Base-by-base conservation (phyloP, 2,329 filamentous ascomycete genomes). In the Exophiala lecanii-corni region DNA sequence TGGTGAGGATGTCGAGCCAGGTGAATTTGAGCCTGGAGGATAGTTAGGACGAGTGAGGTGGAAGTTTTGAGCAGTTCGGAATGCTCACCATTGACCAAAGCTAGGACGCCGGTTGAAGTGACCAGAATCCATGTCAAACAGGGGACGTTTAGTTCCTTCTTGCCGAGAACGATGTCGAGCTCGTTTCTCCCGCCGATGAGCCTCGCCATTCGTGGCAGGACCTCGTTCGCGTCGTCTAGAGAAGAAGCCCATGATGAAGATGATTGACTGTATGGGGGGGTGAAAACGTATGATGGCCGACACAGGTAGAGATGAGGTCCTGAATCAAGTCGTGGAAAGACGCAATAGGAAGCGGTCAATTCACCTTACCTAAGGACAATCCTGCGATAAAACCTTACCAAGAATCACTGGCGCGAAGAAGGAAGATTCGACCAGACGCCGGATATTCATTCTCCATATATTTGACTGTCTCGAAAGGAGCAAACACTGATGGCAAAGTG, bases 1-100 rank as follows among this genome's bases (percentile, higher is more conserved):
- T 86, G 21, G 81, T 84, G 15, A 83, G 39, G 39, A 86, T 74
- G 56, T 86, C 83, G 9, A 84, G 63, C 71, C 76, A 81, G 3
- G 79, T 82, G 6, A 71, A 69, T 61, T 81, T 55, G 39, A 55
- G 45, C 52, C 52, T 55, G 21, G 10, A 5, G 7, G 19, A 5
- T 20, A 38, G 19, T 32, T 20, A 18, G 15, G 16, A 15, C 4
- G 9, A 38, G 5, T 10, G 5, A 16, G 9, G n/a, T 33, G 9
- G 16, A 3, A 30, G 19, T 20, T 18, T 4, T 17, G 12, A 13
- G 16, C 9, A n/a, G 33, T 7, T 19, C 3, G 19, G 13, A 20
- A 15, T 19, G 13, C 45, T 43, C 84, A 51, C 82, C 82, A 86
- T 58, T 83, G 79, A 2, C 82, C 80, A 52, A 86, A 83, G 2